Conservation (phyloP, 176 grass and related monocot species). For the Ananas comosus region DNA sequence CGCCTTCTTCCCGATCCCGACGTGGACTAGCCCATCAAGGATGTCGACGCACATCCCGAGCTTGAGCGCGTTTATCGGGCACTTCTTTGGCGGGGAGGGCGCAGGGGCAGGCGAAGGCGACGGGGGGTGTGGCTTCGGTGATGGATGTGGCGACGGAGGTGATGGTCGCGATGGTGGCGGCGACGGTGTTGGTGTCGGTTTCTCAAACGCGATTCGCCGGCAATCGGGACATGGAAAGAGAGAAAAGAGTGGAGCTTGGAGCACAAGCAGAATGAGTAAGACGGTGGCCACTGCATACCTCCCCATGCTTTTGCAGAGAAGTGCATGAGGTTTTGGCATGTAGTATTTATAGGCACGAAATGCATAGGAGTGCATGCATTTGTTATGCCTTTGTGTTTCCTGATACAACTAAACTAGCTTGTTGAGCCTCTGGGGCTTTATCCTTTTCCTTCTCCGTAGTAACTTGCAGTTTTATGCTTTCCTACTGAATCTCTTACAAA, state of each 20-base stretch:
- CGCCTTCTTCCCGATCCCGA: conserved; percentile 25
- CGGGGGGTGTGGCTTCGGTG: conserved; percentile 12
- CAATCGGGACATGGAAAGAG: not conserved
- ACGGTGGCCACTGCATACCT: too few species aligned
- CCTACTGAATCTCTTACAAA: too few species aligned
- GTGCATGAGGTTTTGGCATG: too few species aligned
- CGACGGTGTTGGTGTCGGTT: conserved; percentile 11
- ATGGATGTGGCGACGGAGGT: conserved; percentile 23
- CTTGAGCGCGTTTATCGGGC: conserved; percentile 71
- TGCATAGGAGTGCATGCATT: too few species aligned
- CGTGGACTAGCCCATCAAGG: conserved; percentile 47
- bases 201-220: conserved; percentile 9
- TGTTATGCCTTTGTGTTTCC: too few species aligned
- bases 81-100: conserved; percentile 24
- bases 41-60: conserved; percentile 64
- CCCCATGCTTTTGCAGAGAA: too few species aligned
- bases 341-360: too few species aligned
- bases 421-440: too few species aligned
- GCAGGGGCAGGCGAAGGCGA: conserved; percentile 21
- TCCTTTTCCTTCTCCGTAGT: too few species aligned
- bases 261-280: not conserved
- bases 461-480: too few species aligned
- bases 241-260: conserved; percentile 18
- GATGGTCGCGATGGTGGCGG: conserved; percentile 25
- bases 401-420: too few species aligned